Evolutionary conservation across 2,329 filamentous ascomycete species (phyloP).

Genomic region (Hymenoscyphus fraxineus): DNA sequence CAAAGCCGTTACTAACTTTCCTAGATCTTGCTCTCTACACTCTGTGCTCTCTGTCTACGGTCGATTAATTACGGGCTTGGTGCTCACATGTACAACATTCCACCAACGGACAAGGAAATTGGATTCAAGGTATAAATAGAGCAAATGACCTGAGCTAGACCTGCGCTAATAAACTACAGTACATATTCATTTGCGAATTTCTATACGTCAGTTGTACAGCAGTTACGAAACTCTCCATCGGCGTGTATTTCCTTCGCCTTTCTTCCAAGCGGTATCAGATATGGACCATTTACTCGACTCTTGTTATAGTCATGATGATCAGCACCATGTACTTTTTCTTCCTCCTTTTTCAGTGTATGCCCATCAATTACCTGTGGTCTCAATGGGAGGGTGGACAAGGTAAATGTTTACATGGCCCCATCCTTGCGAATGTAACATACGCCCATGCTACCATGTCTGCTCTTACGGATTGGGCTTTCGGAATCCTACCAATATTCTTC

Average conservation of each 20-base stretch:
- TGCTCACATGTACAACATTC: constrained; percentile 30
- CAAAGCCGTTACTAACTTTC: not conserved
- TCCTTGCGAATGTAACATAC: constrained; percentile 33
- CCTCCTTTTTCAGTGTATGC: constrained; percentile 31
- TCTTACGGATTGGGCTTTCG: constrained; percentile 32
- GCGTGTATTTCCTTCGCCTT: constrained; percentile 31
- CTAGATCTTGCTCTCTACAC: constrained; percentile 28
- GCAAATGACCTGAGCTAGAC: not conserved
- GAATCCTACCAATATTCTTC: constrained; percentile 31
- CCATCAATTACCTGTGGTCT: constrained; percentile 37
- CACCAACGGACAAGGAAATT: constrained; percentile 15
- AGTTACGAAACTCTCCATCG: constrained; percentile 31
- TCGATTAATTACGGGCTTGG: constrained; percentile 28
- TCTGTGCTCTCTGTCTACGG: constrained; percentile 27
- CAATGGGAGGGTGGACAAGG: constrained; percentile 32
- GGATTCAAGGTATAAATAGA: constrained; percentile 26
- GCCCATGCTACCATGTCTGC: constrained; percentile 30
- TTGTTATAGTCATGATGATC: constrained; percentile 24
- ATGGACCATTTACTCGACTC: constrained; percentile 25
- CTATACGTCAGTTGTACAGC: constrained; percentile 32
- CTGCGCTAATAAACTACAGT: constrained; percentile 11
- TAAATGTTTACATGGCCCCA: constrained; percentile 31
- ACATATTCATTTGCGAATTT: constrained; percentile 32
- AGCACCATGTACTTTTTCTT: constrained; percentile 33
- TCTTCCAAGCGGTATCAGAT: constrained; percentile 28